Evolutionary conservation across 164 flowering plant genomes (phyloP).

Genomic region (Magnolia kwangsiensis): DNA sequence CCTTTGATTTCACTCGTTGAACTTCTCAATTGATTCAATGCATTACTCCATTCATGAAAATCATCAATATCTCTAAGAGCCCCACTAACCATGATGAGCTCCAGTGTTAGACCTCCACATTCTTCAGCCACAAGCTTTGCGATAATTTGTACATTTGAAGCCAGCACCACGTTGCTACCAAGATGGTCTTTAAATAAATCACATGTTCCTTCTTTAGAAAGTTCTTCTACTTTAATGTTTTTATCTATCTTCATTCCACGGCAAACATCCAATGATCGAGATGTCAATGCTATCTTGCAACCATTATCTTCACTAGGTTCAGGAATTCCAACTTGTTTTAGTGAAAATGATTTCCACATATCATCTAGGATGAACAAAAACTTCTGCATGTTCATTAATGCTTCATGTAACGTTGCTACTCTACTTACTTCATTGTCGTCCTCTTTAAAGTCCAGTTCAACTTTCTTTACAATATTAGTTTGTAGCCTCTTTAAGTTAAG

Average conservation of each 20-base stretch:
- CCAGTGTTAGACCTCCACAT: background rate
- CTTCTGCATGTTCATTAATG: too few relatives aligned
- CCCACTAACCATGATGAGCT: too few relatives aligned
- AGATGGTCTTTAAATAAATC: background rate
- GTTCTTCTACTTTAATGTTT: background rate
- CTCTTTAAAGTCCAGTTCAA: too few relatives aligned
- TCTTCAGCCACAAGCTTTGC: background rate
- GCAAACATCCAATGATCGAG: background rate
- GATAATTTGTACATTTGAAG: background rate
- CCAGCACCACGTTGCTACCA: background rate
- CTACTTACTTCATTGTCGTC: too few relatives aligned
- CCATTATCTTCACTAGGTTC: slow-evolving; percentile 1
- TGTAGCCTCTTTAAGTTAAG: too few relatives aligned
- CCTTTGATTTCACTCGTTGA: too few relatives aligned
- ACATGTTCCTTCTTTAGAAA: background rate
- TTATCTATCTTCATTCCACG: background rate
- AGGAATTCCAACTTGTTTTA: slow-evolving; percentile 11
- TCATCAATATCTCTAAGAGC: too few relatives aligned
- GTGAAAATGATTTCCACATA: background rate
- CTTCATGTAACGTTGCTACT: too few relatives aligned
- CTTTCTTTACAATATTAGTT: too few relatives aligned
- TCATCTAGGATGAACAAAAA: too few relatives aligned
- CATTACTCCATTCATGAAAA: too few relatives aligned
- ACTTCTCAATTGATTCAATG: too few relatives aligned
- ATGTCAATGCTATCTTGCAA: slow-evolving; percentile 6